Percentiles rank a stretch among this genome's conserved stretches.
phyloP scores from a whole-genome alignment of 2,329 filamentous ascomycete genomes.

The Stromatinia cepivora region DNA sequence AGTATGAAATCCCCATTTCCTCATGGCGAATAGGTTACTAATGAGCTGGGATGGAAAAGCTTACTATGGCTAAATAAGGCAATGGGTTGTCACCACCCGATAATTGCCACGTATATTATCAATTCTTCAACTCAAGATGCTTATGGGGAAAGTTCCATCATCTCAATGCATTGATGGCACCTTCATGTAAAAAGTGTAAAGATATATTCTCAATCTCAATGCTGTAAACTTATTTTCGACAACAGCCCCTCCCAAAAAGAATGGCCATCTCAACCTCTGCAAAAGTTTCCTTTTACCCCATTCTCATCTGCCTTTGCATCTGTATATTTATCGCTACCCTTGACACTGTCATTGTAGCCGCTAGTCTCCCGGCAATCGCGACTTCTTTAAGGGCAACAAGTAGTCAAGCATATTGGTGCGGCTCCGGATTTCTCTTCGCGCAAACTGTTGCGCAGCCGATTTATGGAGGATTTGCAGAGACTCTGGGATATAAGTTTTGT shows the following conservation, averaged over 20 bases:
- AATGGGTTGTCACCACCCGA: background rate
- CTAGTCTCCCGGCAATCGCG: constrained; percentile 28
- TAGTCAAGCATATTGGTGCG: constrained; percentile 29
- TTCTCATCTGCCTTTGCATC: background rate
- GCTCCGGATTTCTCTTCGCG: constrained; percentile 29
- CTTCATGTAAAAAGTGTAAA: background rate
- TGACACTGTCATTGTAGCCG: background rate
- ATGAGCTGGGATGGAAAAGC: background rate
- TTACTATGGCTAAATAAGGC: background rate
- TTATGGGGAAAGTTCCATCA: no score
- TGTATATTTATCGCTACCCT: constrained; percentile 13
- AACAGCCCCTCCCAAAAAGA: no score
- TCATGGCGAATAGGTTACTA: background rate
- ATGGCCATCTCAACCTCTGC: background rate
- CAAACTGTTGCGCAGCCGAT: constrained; percentile 29
- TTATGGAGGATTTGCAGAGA: constrained; percentile 26
- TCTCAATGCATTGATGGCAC: no score
- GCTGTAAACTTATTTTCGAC: background rate
- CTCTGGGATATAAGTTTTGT: constrained; percentile 27
- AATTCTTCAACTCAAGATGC: background rate
- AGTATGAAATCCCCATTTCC: background rate
- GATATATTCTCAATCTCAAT: background rate
- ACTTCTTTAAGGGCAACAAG: constrained; percentile 23
- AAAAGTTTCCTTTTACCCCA: background rate
- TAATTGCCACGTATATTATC: background rate